These are phyloP conservation scores for Periconia sp. DNA, from an alignment of 2,329 filamentous ascomycete species.

Conservation along the genomic window DNA sequence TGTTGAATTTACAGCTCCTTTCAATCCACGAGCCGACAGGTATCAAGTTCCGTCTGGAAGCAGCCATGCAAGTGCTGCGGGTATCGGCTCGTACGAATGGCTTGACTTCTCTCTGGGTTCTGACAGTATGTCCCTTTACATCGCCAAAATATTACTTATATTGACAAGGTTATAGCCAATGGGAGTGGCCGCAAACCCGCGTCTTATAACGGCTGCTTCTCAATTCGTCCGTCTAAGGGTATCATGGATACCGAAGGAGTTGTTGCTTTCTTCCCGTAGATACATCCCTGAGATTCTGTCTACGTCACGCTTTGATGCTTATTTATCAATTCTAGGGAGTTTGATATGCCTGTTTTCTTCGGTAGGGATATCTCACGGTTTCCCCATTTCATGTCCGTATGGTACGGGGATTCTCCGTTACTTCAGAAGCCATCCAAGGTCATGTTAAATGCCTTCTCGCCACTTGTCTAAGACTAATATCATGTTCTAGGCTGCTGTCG, in stretches of 20 bases:
- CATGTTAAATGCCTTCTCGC: neutral
- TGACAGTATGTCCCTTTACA: constrained; percentile 7
- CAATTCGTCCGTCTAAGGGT: constrained; percentile 4
- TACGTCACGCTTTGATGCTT: neutral
- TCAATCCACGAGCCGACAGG: constrained; percentile 32
- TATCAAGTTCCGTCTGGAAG: constrained; percentile 14
- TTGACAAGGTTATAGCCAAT: constrained; percentile 10
- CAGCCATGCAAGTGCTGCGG: constrained; percentile 4
- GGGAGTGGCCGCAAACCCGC: constrained; percentile 12
- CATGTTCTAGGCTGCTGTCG: neutral
- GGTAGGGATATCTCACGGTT: constrained; percentile 3
- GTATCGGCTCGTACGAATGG: constrained; percentile 10
- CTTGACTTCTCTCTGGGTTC: constrained; percentile 41
- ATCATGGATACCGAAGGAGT: constrained; percentile 1
- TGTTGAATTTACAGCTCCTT: constrained; percentile 15
- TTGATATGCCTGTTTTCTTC: constrained; percentile 9
- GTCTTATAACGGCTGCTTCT: constrained; percentile 4
- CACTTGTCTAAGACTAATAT: too few species aligned
- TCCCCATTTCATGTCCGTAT: neutral
- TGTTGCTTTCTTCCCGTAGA: constrained; percentile 1
- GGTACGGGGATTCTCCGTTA: constrained; percentile 4
- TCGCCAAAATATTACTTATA: neutral
- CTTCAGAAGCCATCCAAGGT: neutral
- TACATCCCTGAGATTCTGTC: neutral
- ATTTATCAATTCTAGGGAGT: neutral